Evolutionary conservation across 2,329 filamentous ascomycete species (phyloP), one percentile per base, ranked within the genome.

Genomic region (Fusarium sp.): DNA sequence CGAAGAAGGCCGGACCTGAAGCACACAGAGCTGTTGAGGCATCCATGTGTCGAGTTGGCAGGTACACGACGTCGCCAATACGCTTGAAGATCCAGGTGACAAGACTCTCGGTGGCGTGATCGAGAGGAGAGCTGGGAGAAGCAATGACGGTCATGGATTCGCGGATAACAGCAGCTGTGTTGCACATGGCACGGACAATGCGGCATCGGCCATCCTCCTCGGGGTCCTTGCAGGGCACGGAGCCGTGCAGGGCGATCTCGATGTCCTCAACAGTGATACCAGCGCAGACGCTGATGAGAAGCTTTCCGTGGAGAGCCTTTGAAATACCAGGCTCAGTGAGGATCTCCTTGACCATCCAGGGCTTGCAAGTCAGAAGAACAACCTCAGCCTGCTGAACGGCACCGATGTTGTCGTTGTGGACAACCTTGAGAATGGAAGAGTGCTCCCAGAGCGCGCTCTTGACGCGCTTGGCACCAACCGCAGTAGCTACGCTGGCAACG

Each of bases 91-190:
- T 91, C 89, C 91, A 94, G 30, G 86, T 89, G 19, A 93, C 86
- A 13, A 94, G 83, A 62, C 75, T 79, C 45, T 86, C 81, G 30
- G 84, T 84, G 19, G 82, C 79, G 2, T 83, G 75, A 7, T 85
- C 82, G 15, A 92, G 81, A 5, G 89, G 84, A 10, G 89, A 87
- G 10, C 81, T 83, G 8, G 85, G 83, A 45, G 85, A 88, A 47
- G 88, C 89, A 70, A 97, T 90, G 54, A 96, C 89, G 6, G 90
- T 95, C 92, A 96, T 96, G 71, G 87, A 90, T 79, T 96, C 90
- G 46, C 92, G 83, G 59, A 96, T 90, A 48, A 92, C 85, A 26
- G 90, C 89, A 13, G 93, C 92, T 0, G 92, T 94, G 81, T 96
- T 96, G 71, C 93, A 93, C 87, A 96, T 93, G 55, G 91, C 92